Percentiles rank a stretch among this genome's conserved stretches.
Evolutionary conservation across 75 land plant genomes (phyloP).

Genomic region (Cryptomeria japonica): DNA sequence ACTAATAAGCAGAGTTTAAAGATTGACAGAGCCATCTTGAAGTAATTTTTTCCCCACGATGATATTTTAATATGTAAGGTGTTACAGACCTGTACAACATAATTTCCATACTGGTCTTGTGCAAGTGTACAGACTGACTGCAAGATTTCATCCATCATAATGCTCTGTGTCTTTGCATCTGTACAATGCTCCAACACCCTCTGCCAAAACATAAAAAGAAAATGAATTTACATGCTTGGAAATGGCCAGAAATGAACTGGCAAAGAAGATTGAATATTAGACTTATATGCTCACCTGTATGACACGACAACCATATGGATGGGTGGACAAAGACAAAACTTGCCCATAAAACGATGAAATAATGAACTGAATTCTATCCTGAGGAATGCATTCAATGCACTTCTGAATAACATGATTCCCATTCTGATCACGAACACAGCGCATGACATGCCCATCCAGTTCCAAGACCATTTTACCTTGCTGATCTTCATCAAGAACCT

Average conservation of each 20-base stretch:
- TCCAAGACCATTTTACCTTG: conserved; percentile 70
- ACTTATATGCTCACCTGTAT: conserved; percentile 49
- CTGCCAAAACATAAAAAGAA: conserved; percentile 22
- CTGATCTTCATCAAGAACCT: conserved; percentile 71
- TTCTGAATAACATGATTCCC: conserved; percentile 91
- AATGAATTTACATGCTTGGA: not conserved
- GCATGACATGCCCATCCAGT: conserved; percentile 84
- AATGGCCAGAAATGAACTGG: not conserved
- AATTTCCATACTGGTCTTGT: conserved; percentile 70
- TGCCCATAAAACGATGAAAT: conserved; percentile 74
- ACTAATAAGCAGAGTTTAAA: not conserved
- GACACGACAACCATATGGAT: conserved; percentile 88
- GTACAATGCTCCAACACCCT: conserved; percentile 77
- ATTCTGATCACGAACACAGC: conserved; percentile 87
- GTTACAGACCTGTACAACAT: conserved; percentile 55
- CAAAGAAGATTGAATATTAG: not conserved
- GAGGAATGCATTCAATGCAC: conserved; percentile 83
- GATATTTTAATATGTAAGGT: not conserved
- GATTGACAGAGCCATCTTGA: not conserved
- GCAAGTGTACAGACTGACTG: conserved; percentile 63
- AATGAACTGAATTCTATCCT: conserved; percentile 71
- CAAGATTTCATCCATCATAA: conserved; percentile 78
- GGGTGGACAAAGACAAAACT: conserved; percentile 72
- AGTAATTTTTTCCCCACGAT: not conserved
- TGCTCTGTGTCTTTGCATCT: conserved; percentile 54